Percentiles rank a stretch among this genome's conserved stretches.
These are phyloP conservation scores for Colletotrichum sp. DNA, from an alignment of 2,329 filamentous ascomycete species.

Conservation along the genomic window DNA sequence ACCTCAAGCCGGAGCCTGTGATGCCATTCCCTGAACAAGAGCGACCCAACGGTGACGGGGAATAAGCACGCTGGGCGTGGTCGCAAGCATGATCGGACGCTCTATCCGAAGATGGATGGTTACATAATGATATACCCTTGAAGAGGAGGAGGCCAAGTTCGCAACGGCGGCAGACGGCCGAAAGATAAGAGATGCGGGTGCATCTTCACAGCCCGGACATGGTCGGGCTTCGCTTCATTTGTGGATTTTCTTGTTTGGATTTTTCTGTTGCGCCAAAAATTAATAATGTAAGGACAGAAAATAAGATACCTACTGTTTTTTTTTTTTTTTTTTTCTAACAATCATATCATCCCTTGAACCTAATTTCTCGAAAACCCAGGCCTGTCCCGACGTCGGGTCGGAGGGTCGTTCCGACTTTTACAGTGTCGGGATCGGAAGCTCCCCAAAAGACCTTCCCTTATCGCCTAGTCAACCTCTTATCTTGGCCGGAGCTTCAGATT, in stretches of 20 bases:
- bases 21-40: slow-evolving; percentile 19
- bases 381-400: neutral
- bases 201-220: neutral
- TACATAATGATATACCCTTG: slow-evolving; percentile 18
- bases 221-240: neutral
- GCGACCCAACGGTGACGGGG: neutral
- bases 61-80: neutral
- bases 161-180: neutral
- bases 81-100: neutral
- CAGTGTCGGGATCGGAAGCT: slow-evolving; percentile 10
- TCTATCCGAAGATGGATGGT: neutral
- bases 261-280: neutral
- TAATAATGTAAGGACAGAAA: neutral
- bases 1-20: slow-evolving; percentile 27
- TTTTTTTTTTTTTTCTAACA: neutral
- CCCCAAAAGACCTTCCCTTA: neutral
- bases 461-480: neutral
- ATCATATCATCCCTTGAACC: neutral
- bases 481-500: neutral
- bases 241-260: neutral
- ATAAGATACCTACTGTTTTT: neutral
- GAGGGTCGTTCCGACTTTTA: neutral
- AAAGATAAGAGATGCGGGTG: neutral
- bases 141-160: neutral
- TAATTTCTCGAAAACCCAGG: neutral